Conservation (phyloP, 139 green algal species). For the Chara braunii region DNA sequence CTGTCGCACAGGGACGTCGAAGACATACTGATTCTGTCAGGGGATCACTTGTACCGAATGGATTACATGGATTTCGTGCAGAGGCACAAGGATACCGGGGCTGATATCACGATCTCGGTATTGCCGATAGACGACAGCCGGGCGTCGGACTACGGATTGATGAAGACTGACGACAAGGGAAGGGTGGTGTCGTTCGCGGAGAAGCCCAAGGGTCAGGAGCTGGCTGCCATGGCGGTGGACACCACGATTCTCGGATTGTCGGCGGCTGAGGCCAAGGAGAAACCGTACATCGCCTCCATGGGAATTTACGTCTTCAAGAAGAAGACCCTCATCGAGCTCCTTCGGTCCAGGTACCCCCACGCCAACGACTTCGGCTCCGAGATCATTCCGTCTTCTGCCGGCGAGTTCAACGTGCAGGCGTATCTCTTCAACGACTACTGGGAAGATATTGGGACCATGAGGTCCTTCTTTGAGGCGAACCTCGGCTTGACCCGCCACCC, state of each 20-base stretch:
- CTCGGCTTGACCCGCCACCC: slow-evolving; percentile 79
- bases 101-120: slow-evolving; percentile 91
- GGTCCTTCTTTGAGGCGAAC: slow-evolving; percentile 98
- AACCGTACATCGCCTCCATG: slow-evolving; percentile 97
- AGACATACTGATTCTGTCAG: slow-evolving; percentile 89
- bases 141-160: slow-evolving; percentile 49
- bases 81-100: slow-evolving; percentile 57
- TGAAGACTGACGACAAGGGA: slow-evolving; percentile 70
- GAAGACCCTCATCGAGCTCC: slow-evolving; percentile 67
- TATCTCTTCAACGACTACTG: slow-evolving; percentile 99
- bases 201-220: slow-evolving; percentile 92
- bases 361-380: slow-evolving; percentile 96
- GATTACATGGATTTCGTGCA: slow-evolving; percentile 98
- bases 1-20: slow-evolving; percentile 67
- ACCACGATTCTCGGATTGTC: slow-evolving; percentile 75
- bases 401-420: slow-evolving; percentile 60
- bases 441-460: slow-evolving; percentile 94
- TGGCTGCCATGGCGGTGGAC: slow-evolving; percentile 88
- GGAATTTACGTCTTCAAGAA: slow-evolving; percentile 99
- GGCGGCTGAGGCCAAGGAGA: slow-evolving; percentile 48
- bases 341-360: slow-evolving; percentile 41
- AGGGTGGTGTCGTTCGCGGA: slow-evolving; percentile 70
- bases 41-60: slow-evolving; percentile 88
- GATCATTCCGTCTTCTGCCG: slow-evolving; percentile 78
- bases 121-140: slow-evolving; percentile 74